phyloP scores from a whole-genome alignment of 768 basidiomycete genomes.

The Daedaleopsis nitida region DNA sequence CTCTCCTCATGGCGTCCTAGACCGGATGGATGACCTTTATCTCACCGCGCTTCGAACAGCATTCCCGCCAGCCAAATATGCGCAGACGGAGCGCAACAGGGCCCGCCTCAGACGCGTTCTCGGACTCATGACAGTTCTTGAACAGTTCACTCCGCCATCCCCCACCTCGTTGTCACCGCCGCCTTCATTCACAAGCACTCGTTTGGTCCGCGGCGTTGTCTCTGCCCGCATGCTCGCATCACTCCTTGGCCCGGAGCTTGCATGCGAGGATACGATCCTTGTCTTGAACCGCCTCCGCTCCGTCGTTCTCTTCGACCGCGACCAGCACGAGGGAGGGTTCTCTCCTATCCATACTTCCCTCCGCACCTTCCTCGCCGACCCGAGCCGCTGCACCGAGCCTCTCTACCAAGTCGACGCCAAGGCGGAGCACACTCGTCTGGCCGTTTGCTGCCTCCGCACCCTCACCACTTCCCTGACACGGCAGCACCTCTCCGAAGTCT shows the following conservation, averaged over 20 bases:
- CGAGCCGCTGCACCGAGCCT: neutral
- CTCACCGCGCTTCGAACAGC: neutral
- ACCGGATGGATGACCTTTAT: neutral
- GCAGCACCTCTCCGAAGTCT: neutral
- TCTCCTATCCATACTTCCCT: neutral
- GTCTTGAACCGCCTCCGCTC: neutral
- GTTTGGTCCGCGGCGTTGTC: neutral
- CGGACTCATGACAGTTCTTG: neutral
- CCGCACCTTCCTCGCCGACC: constrained; percentile 2
- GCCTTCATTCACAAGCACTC: neutral
- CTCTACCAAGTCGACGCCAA: neutral
- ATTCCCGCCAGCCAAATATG: neutral
- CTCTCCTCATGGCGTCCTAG: neutral
- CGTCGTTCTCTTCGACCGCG: neutral
- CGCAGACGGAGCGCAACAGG: neutral
- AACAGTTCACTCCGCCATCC: neutral
- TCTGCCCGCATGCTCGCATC: neutral
- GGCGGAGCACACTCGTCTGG: neutral
- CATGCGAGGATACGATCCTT: neutral
- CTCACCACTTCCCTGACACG: neutral
- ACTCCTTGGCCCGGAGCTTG: neutral
- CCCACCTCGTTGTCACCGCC: neutral
- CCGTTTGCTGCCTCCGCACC: neutral
- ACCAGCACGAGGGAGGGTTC: neutral
- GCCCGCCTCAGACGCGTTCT: neutral